These are phyloP conservation scores for Letharia lupina DNA, from an alignment of 495 filamentous ascomycete genomes.

Conservation along the genomic window DNA sequence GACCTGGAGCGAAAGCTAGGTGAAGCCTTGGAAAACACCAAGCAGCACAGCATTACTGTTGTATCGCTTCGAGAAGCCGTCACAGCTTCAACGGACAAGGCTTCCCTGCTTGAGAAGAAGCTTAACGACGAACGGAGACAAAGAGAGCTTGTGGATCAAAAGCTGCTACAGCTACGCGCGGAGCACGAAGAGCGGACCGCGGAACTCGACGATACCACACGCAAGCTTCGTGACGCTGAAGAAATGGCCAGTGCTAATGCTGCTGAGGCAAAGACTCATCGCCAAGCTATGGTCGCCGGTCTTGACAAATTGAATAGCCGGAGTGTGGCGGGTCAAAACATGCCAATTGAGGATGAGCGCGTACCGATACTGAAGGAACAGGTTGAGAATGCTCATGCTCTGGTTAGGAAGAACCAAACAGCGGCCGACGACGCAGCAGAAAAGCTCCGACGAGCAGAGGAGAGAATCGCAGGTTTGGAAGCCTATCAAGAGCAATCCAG, in stretches of 20 bases:
- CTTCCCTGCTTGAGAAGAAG: slow-evolving; percentile 65
- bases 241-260: slow-evolving; percentile 84
- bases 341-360: slow-evolving; percentile 60
- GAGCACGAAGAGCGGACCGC: slow-evolving; percentile 78
- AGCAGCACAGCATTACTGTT: slow-evolving; percentile 65
- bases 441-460: slow-evolving; percentile 85
- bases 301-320: slow-evolving; percentile 60
- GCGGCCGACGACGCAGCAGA: slow-evolving; percentile 85
- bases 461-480: slow-evolving; percentile 90
- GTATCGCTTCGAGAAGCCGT: slow-evolving; percentile 70
- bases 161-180: slow-evolving; percentile 66
- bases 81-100: slow-evolving; percentile 65
- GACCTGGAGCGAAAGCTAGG: slow-evolving; percentile 64
- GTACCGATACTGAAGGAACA: slow-evolving; percentile 70
- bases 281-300: slow-evolving; percentile 71
- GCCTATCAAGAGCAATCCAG: slow-evolving; percentile 95
- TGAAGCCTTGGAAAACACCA: slow-evolving; percentile 55
- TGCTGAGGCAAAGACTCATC: slow-evolving; percentile 78
- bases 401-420: slow-evolving; percentile 78
- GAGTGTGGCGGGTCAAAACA: slow-evolving; percentile 41
- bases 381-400: slow-evolving; percentile 61
- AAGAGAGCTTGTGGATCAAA: slow-evolving; percentile 68
- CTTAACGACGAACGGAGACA: slow-evolving; percentile 75
- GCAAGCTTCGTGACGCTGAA: slow-evolving; percentile 75
- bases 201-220: slow-evolving; percentile 67